Evolutionary conservation across 208 protist species (phyloP).

Genomic region (Paratrypanosoma confusum): DNA sequence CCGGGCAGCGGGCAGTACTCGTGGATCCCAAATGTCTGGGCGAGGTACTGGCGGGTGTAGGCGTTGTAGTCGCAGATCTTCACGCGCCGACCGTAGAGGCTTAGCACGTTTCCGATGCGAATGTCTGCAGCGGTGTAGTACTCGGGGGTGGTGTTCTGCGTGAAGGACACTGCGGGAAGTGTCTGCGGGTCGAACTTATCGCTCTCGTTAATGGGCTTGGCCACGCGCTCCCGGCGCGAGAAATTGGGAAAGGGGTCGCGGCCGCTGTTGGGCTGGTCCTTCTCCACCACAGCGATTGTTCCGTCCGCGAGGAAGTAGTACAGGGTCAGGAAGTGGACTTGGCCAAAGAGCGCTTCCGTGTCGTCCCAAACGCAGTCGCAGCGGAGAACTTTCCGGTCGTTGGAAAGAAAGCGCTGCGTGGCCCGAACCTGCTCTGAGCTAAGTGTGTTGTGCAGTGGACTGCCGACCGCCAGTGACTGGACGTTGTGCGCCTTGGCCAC

Average conservation of each 20-base stretch:
- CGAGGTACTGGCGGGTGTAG: constrained; percentile 86
- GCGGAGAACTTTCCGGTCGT: constrained; percentile 94
- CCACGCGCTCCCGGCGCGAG: constrained; percentile 86
- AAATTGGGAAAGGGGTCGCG: constrained; percentile 95
- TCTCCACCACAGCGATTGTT: constrained; percentile 92
- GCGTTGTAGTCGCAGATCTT: constrained; percentile 91
- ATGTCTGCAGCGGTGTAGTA: constrained; percentile 94
- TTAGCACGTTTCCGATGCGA: constrained; percentile 84
- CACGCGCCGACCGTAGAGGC: constrained; percentile 79
- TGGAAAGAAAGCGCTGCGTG: constrained; percentile 85
- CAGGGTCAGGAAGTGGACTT: constrained; percentile 88
- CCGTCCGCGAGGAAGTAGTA: constrained; percentile 97
- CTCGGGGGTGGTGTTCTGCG: constrained; percentile 73
- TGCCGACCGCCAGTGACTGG: constrained; percentile 65
- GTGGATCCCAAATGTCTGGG: constrained; percentile 48
- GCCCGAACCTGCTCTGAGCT: constrained; percentile 76
- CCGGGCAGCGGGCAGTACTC: constrained; percentile 50
- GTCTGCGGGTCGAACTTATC: constrained; percentile 66
- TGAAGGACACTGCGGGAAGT: constrained; percentile 90
- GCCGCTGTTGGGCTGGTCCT: constrained; percentile 91
- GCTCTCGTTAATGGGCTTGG: constrained; percentile 42
- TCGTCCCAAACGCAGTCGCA: constrained; percentile 96
- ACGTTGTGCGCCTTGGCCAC: constrained; percentile 60
- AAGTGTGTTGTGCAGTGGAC: constrained; percentile 53
- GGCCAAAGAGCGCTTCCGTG: constrained; percentile 73